Evolutionary conservation across 768 basidiomycete genomes (phyloP).

Genomic region (Terana coerulea): DNA sequence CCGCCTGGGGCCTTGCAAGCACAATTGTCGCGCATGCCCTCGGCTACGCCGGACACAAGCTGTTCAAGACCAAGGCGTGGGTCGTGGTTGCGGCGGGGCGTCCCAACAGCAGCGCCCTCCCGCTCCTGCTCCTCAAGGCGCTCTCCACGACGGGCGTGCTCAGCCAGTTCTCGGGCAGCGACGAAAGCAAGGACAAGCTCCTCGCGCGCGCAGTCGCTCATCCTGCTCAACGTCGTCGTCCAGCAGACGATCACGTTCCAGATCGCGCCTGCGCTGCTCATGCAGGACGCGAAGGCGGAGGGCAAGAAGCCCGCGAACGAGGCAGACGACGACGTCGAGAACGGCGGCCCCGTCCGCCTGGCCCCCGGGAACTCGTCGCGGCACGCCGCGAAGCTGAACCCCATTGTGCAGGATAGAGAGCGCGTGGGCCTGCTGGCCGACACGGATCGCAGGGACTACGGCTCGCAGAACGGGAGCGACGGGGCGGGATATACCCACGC

Average conservation of each 20-base stretch:
- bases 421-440: slow-evolving; percentile 25
- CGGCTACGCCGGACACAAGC: slow-evolving; percentile 22
- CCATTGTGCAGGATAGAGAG: slow-evolving; percentile 24
- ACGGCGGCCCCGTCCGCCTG: slow-evolving; percentile 9
- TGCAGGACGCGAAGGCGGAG: slow-evolving; percentile 13
- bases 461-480: slow-evolving; percentile 2
- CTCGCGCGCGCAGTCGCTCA: slow-evolving; percentile 22
- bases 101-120: slow-evolving; percentile 27
- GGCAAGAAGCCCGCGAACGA: slow-evolving; percentile 3
- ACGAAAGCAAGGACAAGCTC: slow-evolving; percentile 15
- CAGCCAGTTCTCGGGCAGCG: slow-evolving; percentile 13
- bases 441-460: slow-evolving; percentile 13
- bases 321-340: slow-evolving; percentile 11
- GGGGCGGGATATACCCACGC: slow-evolving; percentile 11
- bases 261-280: slow-evolving; percentile 22
- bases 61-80: slow-evolving; percentile 23
- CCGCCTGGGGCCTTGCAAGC: slow-evolving; percentile 25
- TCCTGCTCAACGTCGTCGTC: slow-evolving; percentile 28
- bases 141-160: slow-evolving; percentile 25
- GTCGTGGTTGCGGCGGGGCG: slow-evolving; percentile 28
- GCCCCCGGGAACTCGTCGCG: background rate
- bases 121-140: slow-evolving; percentile 25
- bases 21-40: slow-evolving; percentile 24
- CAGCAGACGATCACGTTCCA: slow-evolving; percentile 28
- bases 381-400: slow-evolving; percentile 14